Conservation (phyloP, 2,329 filamentous ascomycete species). For the Spiromastix sp. region DNA sequence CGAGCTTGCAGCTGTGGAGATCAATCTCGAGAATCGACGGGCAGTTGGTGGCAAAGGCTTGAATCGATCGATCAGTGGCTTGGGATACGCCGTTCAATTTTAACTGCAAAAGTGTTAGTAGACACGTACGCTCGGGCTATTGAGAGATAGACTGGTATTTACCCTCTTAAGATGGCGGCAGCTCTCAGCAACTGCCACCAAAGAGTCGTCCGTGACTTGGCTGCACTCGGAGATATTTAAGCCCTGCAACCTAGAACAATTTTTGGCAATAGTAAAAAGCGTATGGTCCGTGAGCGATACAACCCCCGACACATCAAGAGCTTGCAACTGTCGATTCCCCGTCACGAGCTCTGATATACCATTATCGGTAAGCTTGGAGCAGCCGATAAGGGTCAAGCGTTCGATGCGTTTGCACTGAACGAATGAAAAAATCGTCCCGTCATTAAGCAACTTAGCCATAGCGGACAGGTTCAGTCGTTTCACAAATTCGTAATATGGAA, state of each 20-base stretch:
- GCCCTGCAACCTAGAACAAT: constrained; percentile 79
- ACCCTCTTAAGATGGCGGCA: constrained; percentile 83
- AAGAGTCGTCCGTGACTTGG: constrained; percentile 74
- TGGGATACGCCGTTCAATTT: constrained; percentile 92
- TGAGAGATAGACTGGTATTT: constrained; percentile 23
- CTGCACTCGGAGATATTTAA: constrained; percentile 84
- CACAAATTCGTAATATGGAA: constrained; percentile 81
- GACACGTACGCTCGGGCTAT: background rate
- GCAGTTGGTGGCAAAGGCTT: constrained; percentile 79
- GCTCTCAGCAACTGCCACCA: constrained; percentile 67
- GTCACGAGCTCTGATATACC: constrained; percentile 71
- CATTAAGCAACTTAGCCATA: constrained; percentile 66
- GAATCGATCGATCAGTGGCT: constrained; percentile 68
- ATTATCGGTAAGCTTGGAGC: constrained; percentile 70
- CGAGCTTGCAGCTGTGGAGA: constrained; percentile 69
- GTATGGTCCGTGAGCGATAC: constrained; percentile 72
- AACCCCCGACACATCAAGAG: constrained; percentile 79
- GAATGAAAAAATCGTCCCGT: constrained; percentile 78
- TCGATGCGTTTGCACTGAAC: constrained; percentile 82
- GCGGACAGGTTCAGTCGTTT: constrained; percentile 83
- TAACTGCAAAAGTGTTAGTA: constrained; percentile 46
- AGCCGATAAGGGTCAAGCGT: constrained; percentile 84
- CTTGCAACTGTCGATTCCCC: constrained; percentile 70
- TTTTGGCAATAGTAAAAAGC: constrained; percentile 63
- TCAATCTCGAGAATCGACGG: constrained; percentile 94